These are phyloP conservation scores for Aegilops tauschii DNA, from an alignment of 176 grass and related monocot genomes.

Conservation along the genomic window DNA sequence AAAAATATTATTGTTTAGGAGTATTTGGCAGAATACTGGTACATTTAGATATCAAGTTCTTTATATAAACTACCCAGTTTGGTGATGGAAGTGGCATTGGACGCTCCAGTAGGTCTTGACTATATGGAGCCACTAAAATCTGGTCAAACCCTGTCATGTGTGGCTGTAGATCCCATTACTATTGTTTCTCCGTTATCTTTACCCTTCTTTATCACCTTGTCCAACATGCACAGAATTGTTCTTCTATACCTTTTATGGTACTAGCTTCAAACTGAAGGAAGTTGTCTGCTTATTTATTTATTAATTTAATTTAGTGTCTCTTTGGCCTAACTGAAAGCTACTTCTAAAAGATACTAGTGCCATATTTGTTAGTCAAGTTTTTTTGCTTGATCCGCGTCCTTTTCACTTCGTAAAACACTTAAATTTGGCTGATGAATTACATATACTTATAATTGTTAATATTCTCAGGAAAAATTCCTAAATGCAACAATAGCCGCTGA, in stretches of 20 bases:
- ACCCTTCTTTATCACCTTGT: neutral
- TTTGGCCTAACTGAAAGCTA: neutral
- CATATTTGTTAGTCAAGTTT: conserved; percentile 17
- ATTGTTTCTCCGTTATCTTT: neutral
- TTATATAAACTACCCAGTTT: neutral
- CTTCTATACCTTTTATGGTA: neutral
- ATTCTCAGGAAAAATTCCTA: conserved; percentile 56
- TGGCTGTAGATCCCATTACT: neutral
- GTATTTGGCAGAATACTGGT: neutral
- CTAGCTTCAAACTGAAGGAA: conserved; percentile 8
- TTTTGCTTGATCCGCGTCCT: neutral
- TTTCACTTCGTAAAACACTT: neutral
- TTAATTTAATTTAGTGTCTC: neutral
- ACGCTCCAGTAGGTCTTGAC: neutral
- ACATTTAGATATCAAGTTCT: neutral
- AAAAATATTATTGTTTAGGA: neutral
- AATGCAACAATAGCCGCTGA: conserved; percentile 41
- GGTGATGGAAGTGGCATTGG: neutral
- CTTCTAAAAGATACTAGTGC: neutral
- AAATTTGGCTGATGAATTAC: neutral
- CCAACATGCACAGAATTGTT: neutral
- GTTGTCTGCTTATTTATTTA: neutral
- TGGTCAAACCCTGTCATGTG: neutral
- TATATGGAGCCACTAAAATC: neutral
- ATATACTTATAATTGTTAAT: conserved; percentile 20